phyloP scores from a whole-genome alignment of 139 green algal genomes.

The Prasinococcaceae sp. region DNA sequence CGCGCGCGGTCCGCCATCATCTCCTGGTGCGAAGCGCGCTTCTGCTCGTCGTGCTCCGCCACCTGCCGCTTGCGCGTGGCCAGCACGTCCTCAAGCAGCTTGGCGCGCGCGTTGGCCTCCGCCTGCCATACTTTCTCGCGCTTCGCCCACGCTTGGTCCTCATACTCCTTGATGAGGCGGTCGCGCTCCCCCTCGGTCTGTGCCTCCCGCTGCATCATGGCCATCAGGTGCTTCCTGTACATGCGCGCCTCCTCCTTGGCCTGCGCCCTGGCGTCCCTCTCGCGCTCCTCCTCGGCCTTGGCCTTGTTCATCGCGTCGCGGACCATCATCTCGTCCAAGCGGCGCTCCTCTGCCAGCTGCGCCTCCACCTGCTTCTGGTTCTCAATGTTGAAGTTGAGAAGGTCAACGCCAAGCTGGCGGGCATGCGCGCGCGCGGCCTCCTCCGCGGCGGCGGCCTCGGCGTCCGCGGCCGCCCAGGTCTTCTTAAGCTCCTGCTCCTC shows the following conservation, averaged over 20 bases:
- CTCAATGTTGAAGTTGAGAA: neutral
- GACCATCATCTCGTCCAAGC: neutral
- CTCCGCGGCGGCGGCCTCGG: neutral
- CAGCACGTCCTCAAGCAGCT: neutral
- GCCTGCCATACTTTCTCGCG: no score
- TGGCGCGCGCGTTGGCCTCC: no score
- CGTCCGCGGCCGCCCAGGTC: neutral
- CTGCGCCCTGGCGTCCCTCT: neutral
- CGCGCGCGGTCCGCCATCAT: neutral
- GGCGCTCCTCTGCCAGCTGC: neutral
- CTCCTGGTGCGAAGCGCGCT: neutral
- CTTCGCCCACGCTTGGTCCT: neutral
- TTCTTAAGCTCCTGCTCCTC: neutral
- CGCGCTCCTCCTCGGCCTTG: constrained; percentile 3
- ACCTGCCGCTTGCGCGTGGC: neutral
- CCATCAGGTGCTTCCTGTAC: neutral
- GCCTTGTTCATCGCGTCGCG: neutral
- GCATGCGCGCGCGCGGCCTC: neutral
- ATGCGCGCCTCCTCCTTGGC: neutral
- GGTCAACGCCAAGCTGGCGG: neutral
- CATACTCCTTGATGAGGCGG: constrained; percentile 1
- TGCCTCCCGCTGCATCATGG: neutral
- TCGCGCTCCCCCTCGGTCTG: constrained; percentile 2
- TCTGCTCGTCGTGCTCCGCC: neutral
- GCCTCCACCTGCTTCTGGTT: neutral